A percentile compares a stretch with the other conserved stretches of the same genome.
Evolutionary conservation across 2,329 filamentous ascomycete species (phyloP).

Genomic region (Ophiognomonia clavigignenti-juglandacearum): DNA sequence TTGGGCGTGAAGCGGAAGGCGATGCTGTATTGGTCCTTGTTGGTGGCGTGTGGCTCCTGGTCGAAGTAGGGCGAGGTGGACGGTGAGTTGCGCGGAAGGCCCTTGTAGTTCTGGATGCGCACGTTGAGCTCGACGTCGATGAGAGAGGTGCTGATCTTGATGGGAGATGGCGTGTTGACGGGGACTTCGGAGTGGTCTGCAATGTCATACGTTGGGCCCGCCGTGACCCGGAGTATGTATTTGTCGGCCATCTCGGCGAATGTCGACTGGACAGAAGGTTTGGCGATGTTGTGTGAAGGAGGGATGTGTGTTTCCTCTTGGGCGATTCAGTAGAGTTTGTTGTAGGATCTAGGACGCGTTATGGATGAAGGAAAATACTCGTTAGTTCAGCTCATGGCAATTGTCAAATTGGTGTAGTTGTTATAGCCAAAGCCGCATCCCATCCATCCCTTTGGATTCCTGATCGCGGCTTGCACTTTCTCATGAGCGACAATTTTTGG

Average conservation of each 20-base stretch:
- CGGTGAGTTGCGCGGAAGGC: constrained; percentile 69
- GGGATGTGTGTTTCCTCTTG: too few relatives aligned
- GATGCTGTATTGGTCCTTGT: constrained; percentile 79
- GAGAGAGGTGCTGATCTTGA: constrained; percentile 58
- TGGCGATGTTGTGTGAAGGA: too few relatives aligned
- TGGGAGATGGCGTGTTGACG: constrained; percentile 65
- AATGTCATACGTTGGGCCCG: constrained; percentile 70
- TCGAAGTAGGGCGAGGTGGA: constrained; percentile 73
- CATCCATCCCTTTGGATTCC: not conserved
- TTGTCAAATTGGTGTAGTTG: too few relatives aligned
- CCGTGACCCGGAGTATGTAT: constrained; percentile 78
- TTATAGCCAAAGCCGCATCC: too few relatives aligned
- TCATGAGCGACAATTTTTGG: not conserved
- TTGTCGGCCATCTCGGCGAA: constrained; percentile 53
- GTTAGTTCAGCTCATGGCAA: too few relatives aligned
- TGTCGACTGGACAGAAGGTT: too few relatives aligned
- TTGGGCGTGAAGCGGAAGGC: constrained; percentile 75
- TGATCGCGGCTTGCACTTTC: not conserved
- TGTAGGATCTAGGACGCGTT: too few relatives aligned
- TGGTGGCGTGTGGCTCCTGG: constrained; percentile 58
- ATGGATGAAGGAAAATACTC: too few relatives aligned
- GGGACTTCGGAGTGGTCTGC: constrained; percentile 67
- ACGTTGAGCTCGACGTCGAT: constrained; percentile 68
- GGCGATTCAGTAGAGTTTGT: too few relatives aligned
- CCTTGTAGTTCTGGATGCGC: constrained; percentile 61